These are phyloP conservation scores for Neoboletus brunneissimus DNA, from an alignment of 768 basidiomycete species.

Conservation along the genomic window DNA sequence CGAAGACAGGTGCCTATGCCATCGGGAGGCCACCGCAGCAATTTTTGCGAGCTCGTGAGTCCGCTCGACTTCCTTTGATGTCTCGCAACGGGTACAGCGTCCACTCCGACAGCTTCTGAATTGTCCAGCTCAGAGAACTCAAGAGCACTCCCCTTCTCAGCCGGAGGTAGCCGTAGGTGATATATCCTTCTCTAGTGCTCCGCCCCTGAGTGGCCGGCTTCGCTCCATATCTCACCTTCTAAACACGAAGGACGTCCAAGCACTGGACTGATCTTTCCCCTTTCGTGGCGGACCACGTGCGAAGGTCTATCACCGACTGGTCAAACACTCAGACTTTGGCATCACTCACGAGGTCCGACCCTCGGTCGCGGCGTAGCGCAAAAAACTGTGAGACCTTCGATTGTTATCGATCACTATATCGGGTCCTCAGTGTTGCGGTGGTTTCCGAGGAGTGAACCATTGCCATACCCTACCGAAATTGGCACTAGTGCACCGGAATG, in stretches of 20 bases:
- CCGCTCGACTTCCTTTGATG: slow-evolving; percentile 45
- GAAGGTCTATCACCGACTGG: slow-evolving; percentile 18
- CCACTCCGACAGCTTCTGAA: slow-evolving; percentile 41
- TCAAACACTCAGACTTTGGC: slow-evolving; percentile 47
- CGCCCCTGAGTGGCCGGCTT: slow-evolving; percentile 4
- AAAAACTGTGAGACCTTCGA: slow-evolving; percentile 37
- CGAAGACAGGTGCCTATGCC: slow-evolving; percentile 2
- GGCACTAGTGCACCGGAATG: slow-evolving; percentile 44
- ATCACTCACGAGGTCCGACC: slow-evolving; percentile 58
- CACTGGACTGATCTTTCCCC: slow-evolving; percentile 45
- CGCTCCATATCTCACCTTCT: slow-evolving; percentile 33
- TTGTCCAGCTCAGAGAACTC: slow-evolving; percentile 38
- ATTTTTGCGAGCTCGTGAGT: slow-evolving; percentile 33
- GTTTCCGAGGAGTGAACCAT: slow-evolving; percentile 30
- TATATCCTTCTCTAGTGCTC: neutral
- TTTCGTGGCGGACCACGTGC: slow-evolving; percentile 27
- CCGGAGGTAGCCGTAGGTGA: slow-evolving; percentile 12
- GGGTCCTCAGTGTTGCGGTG: slow-evolving; percentile 33
- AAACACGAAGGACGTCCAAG: slow-evolving; percentile 1
- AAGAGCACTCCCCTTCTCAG: slow-evolving; percentile 33
- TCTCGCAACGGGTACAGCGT: slow-evolving; percentile 58
- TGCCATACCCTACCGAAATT: slow-evolving; percentile 35
- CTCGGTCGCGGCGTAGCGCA: slow-evolving; percentile 40
- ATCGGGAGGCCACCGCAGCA: slow-evolving; percentile 32
- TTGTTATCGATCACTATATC: slow-evolving; percentile 49